phyloP scores from a whole-genome alignment of 345 rosid genomes.

The Salix caprea region DNA sequence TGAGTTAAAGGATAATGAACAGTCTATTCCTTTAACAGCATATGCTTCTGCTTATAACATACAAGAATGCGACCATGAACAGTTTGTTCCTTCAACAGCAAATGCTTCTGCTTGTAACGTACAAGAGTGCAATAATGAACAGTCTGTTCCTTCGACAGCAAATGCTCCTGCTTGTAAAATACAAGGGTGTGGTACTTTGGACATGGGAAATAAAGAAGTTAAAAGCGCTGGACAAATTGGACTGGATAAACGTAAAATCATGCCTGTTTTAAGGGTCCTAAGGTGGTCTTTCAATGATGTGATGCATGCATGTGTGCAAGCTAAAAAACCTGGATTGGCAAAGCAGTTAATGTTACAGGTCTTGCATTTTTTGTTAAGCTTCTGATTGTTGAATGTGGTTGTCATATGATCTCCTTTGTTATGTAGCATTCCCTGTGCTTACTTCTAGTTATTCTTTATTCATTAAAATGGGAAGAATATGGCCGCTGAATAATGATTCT shows the following conservation, averaged over 20 bases:
- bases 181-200: slow-evolving; percentile 19
- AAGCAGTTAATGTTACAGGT: slow-evolving; percentile 77
- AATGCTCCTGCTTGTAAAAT: slow-evolving; percentile 20
- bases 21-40: no score
- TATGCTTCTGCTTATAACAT: slow-evolving; percentile 20
- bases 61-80: slow-evolving; percentile 12
- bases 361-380: neutral
- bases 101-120: slow-evolving; percentile 19
- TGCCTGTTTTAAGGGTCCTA: slow-evolving; percentile 34
- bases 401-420: neutral
- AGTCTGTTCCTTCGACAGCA: no score
- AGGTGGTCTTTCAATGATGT: slow-evolving; percentile 57
- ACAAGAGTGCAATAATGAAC: slow-evolving; percentile 24
- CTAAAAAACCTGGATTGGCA: slow-evolving; percentile 52
- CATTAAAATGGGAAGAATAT: neutral
- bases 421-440: neutral
- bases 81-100: no score
- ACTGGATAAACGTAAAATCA: slow-evolving; percentile 14
- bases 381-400: neutral
- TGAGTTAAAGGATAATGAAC: slow-evolving; percentile 25
- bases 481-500: neutral
- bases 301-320: slow-evolving; percentile 57
- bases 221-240: slow-evolving; percentile 18
- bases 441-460: neutral
- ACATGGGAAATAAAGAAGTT: slow-evolving; percentile 19